Evolutionary conservation across 257 asterid genomes (phyloP).

Genomic region (Solanum virginianum): DNA sequence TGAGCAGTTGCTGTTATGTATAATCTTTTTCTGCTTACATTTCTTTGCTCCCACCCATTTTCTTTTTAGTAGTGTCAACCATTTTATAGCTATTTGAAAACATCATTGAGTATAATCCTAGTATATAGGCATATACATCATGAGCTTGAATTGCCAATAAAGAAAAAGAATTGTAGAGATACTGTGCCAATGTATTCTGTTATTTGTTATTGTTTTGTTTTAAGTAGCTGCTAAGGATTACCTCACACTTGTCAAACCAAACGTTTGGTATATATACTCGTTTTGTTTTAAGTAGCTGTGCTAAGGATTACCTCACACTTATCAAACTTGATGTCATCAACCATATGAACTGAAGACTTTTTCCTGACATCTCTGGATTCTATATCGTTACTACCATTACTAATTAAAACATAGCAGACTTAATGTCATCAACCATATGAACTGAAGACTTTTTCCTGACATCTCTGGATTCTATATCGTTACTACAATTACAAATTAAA

Average conservation of each 20-base stretch:
- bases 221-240: too few species aligned
- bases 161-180: neutral
- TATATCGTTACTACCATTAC: too few species aligned
- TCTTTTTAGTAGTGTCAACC: neutral
- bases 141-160: neutral
- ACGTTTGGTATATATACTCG: too few species aligned
- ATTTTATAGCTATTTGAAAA: neutral
- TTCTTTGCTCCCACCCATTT: neutral
- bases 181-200: conserved; percentile 5
- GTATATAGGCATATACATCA: neutral
- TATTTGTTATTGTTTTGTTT: too few species aligned
- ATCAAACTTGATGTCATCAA: neutral
- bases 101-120: neutral
- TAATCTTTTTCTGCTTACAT: neutral
- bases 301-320: conserved; percentile 11
- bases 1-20: neutral
- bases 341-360: too few species aligned
- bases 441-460: too few species aligned
- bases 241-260: too few species aligned
- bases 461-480: too few species aligned
- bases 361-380: too few species aligned
- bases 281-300: neutral
- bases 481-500: too few species aligned
- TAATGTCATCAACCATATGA: too few species aligned
- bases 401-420: too few species aligned